A percentile compares a stretch with the other conserved stretches of the same genome.
These are phyloP conservation scores for Lagenidium sp. DNA, from an alignment of 352 stramenopile genomes.

Conservation along the genomic window DNA sequence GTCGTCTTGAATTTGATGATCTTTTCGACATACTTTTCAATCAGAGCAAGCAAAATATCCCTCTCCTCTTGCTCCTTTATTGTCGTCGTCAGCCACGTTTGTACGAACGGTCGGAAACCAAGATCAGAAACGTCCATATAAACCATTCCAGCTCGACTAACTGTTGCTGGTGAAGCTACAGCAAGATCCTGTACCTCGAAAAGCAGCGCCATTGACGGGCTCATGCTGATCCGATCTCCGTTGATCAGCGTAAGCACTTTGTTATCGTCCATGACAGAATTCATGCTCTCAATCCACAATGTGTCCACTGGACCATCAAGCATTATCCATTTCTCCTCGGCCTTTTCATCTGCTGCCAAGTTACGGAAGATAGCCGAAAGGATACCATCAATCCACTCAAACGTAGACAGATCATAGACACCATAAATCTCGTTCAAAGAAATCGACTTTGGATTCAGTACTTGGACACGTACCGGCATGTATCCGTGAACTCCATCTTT, in stretches of 20 bases:
- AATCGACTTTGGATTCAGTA: slow-evolving; percentile 87
- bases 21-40: slow-evolving; percentile 82
- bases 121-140: slow-evolving; percentile 89
- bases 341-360: slow-evolving; percentile 60
- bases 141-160: slow-evolving; percentile 91
- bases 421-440: slow-evolving; percentile 87
- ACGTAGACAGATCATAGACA: slow-evolving; percentile 84
- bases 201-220: slow-evolving; percentile 81
- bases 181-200: slow-evolving; percentile 94
- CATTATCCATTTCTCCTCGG: slow-evolving; percentile 86
- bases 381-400: slow-evolving; percentile 84
- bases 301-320: slow-evolving; percentile 82
- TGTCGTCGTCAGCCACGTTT: slow-evolving; percentile 62
- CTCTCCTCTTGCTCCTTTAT: slow-evolving; percentile 56
- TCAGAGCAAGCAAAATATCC: slow-evolving; percentile 48
- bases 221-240: slow-evolving; percentile 83
- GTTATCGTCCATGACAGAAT: slow-evolving; percentile 87
- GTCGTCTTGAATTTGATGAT: slow-evolving; percentile 52
- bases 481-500: slow-evolving; percentile 68
- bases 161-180: slow-evolving; percentile 90
- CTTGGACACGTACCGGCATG: slow-evolving; percentile 77
- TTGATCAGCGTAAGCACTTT: slow-evolving; percentile 85
- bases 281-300: slow-evolving; percentile 88
- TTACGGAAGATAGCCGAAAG: slow-evolving; percentile 77
- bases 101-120: slow-evolving; percentile 68